Base-by-base conservation (phyloP, 208 protist species). In the Leishmania gerbilli region DNA sequence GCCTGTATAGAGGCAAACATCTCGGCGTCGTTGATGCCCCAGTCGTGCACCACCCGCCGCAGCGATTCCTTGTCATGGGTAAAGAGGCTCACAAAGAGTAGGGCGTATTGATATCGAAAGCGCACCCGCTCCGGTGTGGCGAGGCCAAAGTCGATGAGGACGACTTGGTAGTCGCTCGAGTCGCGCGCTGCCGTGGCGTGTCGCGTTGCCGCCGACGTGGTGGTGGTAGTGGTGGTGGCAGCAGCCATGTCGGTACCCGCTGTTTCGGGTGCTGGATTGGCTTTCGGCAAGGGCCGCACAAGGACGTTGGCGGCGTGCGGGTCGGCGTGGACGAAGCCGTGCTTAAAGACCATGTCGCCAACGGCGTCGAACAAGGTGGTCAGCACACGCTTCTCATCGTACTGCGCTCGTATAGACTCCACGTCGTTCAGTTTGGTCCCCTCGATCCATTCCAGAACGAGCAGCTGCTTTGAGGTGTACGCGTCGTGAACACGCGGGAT, bases 371-470 rank as follows among this genome's bases (percentile, higher is more conserved):
- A 93, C 47, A 99, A 37, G 19, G 84, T 93, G 27, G 80, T 86
- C 31, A 97, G 81, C 72, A 96, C 86, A 8, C 62, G 77, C 17
- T 76, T 82, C 17, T 77, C 89, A 74, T 92, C 72, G 87, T 90
- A 97, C 37, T 86, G 79, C 47, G 79, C 72, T 0, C 84, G 82
- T n/a, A 98, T 82, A 2, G 60, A 79, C 21, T 93, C 87, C 7
- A 93, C 88, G 17, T 98, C 91, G 6, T 87, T 75, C 42, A 98
- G 62, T 77, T 95, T 96, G 2, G 91, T 86, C 21, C 87, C 98
- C 55, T 98, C 89, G 11, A 99, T 89, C 93, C 97, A 99, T 80
- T 99, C 97, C 94, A 98, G 91, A 53, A 97, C 94, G 5, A 99
- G 84, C 17, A 99, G 82, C 6, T 90, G 82, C 69, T 79, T 79